Evolutionary conservation across 1,139 yeast genomes (phyloP), one percentile per base, ranked within the genome.

Genomic region (Suhomyces choctaworum): DNA sequence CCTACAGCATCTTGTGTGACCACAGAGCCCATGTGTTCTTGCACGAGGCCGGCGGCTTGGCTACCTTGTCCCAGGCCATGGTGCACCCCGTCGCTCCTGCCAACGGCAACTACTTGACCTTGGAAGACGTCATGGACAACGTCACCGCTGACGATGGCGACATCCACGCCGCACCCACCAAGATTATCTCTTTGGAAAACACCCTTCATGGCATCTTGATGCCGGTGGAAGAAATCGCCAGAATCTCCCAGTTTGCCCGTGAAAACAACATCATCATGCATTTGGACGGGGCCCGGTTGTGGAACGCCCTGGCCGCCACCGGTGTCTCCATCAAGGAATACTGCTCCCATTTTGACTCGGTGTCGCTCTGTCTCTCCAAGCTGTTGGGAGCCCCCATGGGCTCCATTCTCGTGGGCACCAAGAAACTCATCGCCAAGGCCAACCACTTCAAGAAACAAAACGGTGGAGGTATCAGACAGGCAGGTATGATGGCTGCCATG

Each of bases 401-500:
- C 1, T 62, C 73, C 2, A 64, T 70, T 4, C 52, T 70, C 36
- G 76, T 70, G 1, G 61, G 69, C 1, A 50, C 53, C 15, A 37
- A 45, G 24, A 51, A 51, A 25, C 62, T 66, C 44, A 64, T 70
- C 13, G 45, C 45, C 16, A 70, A 69, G 47, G 73, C 75, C 22
- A 70, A 70, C 45, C 76, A 70, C 46, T 70, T 70, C 51, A 66
- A 60, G 32, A 70, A 70, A 44, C 76, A 70, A 46, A 60, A 58
- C 37, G 76, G 76, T 29, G 76, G 76, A 8, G 76, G 76, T 4
- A 64, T 70, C 30, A 57, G 76, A 41, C 76, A 70, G 50, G 61
- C 73, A 11, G 76, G 76, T 1, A 42, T 69, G 16, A 50, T 69
- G 39, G 59, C 73, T 3, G 49, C 54, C 35, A 68, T 68, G 73